Base-by-base conservation (phyloP, 2,329 filamentous ascomycete genomes). In the Aspergillus terreus region DNA sequence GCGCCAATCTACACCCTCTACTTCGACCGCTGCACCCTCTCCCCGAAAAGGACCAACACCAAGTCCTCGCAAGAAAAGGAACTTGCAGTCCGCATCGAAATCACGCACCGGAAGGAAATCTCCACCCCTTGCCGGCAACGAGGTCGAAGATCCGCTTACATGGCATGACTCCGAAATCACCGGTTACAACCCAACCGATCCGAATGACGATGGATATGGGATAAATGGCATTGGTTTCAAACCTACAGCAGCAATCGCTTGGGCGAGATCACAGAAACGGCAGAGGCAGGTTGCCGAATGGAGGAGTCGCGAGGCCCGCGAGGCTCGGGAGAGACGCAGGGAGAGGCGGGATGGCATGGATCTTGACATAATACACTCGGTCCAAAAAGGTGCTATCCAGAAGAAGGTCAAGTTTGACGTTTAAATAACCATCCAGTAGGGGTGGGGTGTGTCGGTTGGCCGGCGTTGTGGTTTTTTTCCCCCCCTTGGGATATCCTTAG, bases 121-220 rank as follows among this genome's bases (percentile, higher is more conserved):
- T 4, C 71, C 72, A 33, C 70, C 72, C 38, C 62, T 65, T 23
- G 46, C 58, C 38, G 49, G 50, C 15, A 55, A 57, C 33, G 48
- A 55, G n/a, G 53, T 52, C 12, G 66, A 69, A 47, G 62, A 70
- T 48, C 60, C 70, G 10, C 59, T 73, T 44, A 73, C 71, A 51
- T 85, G 83, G 83, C 78, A 79, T 60, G 79, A 82, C 56, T 74
- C 75, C 35, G 83, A 86, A 62, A 85, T 85, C 60, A 85, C 82
- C 4, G 82, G 82, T 12, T 80, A 84, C 59, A 74, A 80, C 47
- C 75, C 76, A 3, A 74, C 70, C 4, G 79, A 83, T 49, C 78
- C 79, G 6, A 78, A 77, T 36, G 82, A 85, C 60, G 83, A 86
- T 63, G 82, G 82, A 3, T 80, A 81, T 49, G 83, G 83, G 4